Evolutionary conservation across 495 filamentous ascomycete species (phyloP).

Genomic region (Penicillium waksmanii): DNA sequence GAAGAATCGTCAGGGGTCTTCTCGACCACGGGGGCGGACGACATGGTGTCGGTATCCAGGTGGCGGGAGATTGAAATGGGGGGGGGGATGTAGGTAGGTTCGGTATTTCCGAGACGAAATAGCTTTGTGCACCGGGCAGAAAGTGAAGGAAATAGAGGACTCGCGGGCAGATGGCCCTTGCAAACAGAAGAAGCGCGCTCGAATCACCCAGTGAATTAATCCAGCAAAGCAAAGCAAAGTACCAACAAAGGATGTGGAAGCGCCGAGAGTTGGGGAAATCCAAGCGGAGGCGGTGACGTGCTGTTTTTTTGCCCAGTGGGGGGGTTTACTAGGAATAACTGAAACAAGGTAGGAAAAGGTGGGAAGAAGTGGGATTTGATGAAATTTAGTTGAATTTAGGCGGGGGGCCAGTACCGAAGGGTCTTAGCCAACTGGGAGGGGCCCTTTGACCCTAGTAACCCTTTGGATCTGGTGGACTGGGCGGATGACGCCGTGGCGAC

Average conservation of each 20-base stretch:
- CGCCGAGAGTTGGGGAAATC: neutral
- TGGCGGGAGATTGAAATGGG: constrained; percentile 4
- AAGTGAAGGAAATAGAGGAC: neutral
- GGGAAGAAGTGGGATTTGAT: neutral
- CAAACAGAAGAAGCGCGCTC: neutral
- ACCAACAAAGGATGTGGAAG: neutral
- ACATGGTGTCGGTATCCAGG: constrained; percentile 30
- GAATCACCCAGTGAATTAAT: neutral
- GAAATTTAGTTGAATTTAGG: neutral
- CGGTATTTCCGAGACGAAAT: neutral
- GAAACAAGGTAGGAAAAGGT: neutral
- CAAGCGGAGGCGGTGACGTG: constrained; percentile 8
- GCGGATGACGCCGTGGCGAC: no score
- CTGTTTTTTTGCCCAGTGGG: constrained; percentile 7
- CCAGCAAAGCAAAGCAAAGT: neutral
- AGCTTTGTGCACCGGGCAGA: constrained; percentile 7
- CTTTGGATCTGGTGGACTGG: no score
- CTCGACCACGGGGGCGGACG: constrained; percentile 50
- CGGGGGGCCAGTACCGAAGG: neutral
- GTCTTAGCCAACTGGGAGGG: neutral
- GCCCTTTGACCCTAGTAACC: no score
- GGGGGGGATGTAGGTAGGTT: neutral
- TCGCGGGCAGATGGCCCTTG: neutral
- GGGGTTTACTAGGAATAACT: neutral
- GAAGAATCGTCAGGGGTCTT: constrained; percentile 77